A percentile compares a stretch with the other conserved stretches of the same genome.
These are phyloP conservation scores for Conringia planisiliqua DNA, from an alignment of 345 rosid genomes.

Conservation along the genomic window DNA sequence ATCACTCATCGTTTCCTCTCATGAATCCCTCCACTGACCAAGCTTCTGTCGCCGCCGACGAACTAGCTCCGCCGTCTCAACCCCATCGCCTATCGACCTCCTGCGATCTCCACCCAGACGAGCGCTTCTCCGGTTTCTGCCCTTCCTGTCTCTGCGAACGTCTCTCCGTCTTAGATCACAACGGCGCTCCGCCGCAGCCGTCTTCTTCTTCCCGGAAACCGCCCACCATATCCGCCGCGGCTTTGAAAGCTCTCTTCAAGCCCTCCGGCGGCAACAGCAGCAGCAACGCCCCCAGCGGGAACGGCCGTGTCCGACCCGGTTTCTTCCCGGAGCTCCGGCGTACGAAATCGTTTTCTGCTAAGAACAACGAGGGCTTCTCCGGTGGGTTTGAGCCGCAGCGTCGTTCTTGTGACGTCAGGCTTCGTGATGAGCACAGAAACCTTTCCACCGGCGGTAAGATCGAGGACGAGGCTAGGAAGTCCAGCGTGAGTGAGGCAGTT, in stretches of 20 bases:
- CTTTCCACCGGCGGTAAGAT: slow-evolving; percentile 22
- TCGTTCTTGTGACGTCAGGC: slow-evolving; percentile 92
- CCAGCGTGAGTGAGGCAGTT: slow-evolving; percentile 40
- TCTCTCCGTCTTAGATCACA: slow-evolving; percentile 68
- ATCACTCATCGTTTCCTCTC: slow-evolving; percentile 42
- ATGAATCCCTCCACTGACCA: slow-evolving; percentile 68
- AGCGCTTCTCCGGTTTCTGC: slow-evolving; percentile 86
- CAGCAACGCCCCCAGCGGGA: background rate
- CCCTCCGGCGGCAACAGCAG: slow-evolving; percentile 23
- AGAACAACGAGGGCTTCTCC: slow-evolving; percentile 81
- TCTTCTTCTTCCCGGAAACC: slow-evolving; percentile 46
- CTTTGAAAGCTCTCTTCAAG: slow-evolving; percentile 68
- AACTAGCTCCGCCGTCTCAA: slow-evolving; percentile 57
- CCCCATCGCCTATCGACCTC: slow-evolving; percentile 83
- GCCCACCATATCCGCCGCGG: slow-evolving; percentile 44
- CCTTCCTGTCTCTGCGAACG: slow-evolving; percentile 99
- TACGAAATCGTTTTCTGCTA: slow-evolving; percentile 85
- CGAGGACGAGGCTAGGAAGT: slow-evolving; percentile 46
- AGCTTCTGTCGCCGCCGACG: slow-evolving; percentile 26
- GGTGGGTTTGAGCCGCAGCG: slow-evolving; percentile 88
- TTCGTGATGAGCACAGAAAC: slow-evolving; percentile 57
- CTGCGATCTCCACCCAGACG: slow-evolving; percentile 86
- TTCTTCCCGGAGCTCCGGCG: slow-evolving; percentile 93
- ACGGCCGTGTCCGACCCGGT: slow-evolving; percentile 30
- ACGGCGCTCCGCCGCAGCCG: slow-evolving; percentile 31